phyloP scores from a whole-genome alignment of 306 rosid genomes.

The Glycyrrhiza uralensis region DNA sequence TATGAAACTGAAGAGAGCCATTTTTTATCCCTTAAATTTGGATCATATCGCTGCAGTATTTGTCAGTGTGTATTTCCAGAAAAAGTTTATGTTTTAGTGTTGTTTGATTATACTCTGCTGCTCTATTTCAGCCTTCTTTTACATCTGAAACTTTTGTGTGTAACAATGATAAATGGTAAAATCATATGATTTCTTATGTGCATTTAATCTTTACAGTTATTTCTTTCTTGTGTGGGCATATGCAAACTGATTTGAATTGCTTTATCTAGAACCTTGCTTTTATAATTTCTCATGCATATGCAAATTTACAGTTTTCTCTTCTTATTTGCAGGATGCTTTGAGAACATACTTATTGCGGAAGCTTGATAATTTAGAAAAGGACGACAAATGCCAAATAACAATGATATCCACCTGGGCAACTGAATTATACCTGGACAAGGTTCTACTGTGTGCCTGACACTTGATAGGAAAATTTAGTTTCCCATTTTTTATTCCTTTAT shows the following conservation, averaged over 20 bases:
- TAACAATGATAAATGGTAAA: slow-evolving; percentile 2
- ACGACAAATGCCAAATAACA: slow-evolving; percentile 95
- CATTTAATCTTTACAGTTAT: background rate
- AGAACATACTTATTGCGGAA: slow-evolving; percentile 86
- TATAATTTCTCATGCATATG: background rate
- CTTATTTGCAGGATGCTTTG: slow-evolving; percentile 76
- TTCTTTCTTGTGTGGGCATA: slow-evolving; percentile 3
- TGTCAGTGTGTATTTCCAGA: background rate
- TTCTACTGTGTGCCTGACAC: slow-evolving; percentile 32
- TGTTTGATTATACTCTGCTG: background rate
- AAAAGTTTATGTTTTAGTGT: background rate
- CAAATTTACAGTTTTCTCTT: slow-evolving; percentile 17
- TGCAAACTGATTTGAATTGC: slow-evolving; percentile 13
- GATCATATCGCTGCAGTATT: background rate
- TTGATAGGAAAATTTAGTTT: slow-evolving; percentile 31
- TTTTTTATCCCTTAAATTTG: slow-evolving; percentile 12
- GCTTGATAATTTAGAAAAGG: slow-evolving; percentile 78
- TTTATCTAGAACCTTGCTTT: background rate
- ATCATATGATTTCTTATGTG: background rate
- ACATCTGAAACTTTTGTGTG: background rate
- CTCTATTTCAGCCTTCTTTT: slow-evolving; percentile 3
- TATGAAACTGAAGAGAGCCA: background rate
- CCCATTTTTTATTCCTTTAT: slow-evolving; percentile 6
- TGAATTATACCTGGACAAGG: slow-evolving; percentile 97
- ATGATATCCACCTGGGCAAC: slow-evolving; percentile 98